Percentiles rank a stretch among this genome's conserved stretches.
Evolutionary conservation across 2,329 filamentous ascomycete genomes (phyloP).

Genomic region (Phialocephala sp.): DNA sequence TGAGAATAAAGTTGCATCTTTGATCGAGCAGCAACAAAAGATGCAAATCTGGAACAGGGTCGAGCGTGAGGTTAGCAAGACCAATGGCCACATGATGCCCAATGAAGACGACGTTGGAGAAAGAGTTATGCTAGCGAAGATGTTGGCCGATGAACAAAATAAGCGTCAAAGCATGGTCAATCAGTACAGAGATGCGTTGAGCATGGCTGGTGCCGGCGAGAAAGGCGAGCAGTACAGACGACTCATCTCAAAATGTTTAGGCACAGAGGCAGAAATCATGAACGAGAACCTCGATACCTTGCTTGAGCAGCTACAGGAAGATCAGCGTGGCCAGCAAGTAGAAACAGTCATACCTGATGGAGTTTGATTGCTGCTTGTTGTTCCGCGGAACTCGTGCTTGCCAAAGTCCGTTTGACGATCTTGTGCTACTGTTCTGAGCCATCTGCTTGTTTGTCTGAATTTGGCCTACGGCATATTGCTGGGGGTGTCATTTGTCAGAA

Average conservation of each 20-base stretch:
- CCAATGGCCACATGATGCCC: constrained; percentile 52
- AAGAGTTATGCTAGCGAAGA: constrained; percentile 61
- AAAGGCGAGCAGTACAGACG: constrained; percentile 74
- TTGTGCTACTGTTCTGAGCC: not conserved
- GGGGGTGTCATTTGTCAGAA: not conserved
- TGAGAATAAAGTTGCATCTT: constrained; percentile 34
- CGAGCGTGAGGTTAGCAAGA: constrained; percentile 53
- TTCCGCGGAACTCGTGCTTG: not conserved
- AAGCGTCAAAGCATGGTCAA: constrained; percentile 59
- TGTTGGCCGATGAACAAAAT: constrained; percentile 62
- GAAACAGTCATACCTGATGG: constrained; percentile 19
- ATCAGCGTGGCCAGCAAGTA: constrained; percentile 22
- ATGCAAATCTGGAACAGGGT: constrained; percentile 45
- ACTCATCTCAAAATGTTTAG: constrained; percentile 32
- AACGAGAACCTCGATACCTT: constrained; percentile 39
- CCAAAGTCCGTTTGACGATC: not conserved
- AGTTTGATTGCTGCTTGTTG: not conserved
- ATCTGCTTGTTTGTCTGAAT: not conserved
- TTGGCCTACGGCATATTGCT: not conserved
- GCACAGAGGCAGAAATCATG: constrained; percentile 56
- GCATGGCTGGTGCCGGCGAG: constrained; percentile 72
- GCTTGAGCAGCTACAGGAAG: constrained; percentile 37
- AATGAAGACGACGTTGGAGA: constrained; percentile 57
- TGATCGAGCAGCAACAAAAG: constrained; percentile 55
- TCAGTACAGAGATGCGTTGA: constrained; percentile 72